These are phyloP conservation scores for Polytrichum commune DNA, from an alignment of 225 moss, liverwort and hornwort genomes.

Conservation along the genomic window DNA sequence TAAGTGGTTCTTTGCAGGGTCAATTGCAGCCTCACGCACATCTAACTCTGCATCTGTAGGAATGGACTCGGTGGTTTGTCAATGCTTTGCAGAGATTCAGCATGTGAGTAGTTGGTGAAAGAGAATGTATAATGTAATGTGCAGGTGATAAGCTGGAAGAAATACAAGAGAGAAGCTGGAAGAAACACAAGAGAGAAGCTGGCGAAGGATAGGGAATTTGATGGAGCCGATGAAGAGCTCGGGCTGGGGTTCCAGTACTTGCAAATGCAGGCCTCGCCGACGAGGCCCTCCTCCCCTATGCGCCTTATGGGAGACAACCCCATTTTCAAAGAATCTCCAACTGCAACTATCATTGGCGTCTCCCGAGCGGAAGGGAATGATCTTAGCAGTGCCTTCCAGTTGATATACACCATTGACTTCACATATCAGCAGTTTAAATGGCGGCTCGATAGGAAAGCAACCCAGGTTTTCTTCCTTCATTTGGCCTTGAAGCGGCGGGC, in stretches of 20 bases:
- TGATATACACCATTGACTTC: slow-evolving; percentile 57
- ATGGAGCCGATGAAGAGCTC: slow-evolving; percentile 57
- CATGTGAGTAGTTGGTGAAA: too few species aligned
- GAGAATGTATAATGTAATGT: neutral
- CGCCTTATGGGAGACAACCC: slow-evolving; percentile 55
- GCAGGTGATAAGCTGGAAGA: slow-evolving; percentile 54
- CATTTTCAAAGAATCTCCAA: slow-evolving; percentile 56
- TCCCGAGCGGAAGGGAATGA: slow-evolving; percentile 52
- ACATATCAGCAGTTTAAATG: slow-evolving; percentile 63
- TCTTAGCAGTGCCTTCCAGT: slow-evolving; percentile 34
- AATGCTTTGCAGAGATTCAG: too few species aligned
- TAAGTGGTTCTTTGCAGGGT: too few species aligned
- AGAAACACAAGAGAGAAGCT: slow-evolving; percentile 49
- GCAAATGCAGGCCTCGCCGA: slow-evolving; percentile 54
- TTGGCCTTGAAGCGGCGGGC: slow-evolving; percentile 50
- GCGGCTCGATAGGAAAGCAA: slow-evolving; percentile 58
- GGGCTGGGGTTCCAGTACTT: slow-evolving; percentile 58
- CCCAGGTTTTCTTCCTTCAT: slow-evolving; percentile 61
- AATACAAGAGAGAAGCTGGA: slow-evolving; percentile 50
- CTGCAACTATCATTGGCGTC: slow-evolving; percentile 38
- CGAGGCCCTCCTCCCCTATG: slow-evolving; percentile 27
- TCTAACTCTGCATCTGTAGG: too few species aligned
- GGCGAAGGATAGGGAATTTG: slow-evolving; percentile 59
- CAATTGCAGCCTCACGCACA: too few species aligned
- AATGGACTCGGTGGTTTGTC: too few species aligned